Evolutionary conservation across 1,284 basidiomycete genomes (phyloP).

Genomic region (Sanghuangporus sanghuang): DNA sequence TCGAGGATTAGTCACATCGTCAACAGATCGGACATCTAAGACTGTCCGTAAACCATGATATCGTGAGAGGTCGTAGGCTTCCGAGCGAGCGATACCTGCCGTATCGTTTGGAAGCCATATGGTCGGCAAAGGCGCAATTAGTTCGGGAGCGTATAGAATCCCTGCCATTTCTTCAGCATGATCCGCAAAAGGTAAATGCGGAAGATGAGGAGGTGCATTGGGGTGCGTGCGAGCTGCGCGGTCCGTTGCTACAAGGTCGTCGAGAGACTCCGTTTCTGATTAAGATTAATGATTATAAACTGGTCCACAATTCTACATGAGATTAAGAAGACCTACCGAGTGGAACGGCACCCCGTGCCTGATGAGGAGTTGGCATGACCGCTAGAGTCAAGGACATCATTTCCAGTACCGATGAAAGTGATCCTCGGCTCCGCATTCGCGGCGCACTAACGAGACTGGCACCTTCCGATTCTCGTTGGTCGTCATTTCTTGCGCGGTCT

Average conservation of each 20-base stretch:
- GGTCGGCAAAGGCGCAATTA: conserved; percentile 67
- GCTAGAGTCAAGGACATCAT: conserved; percentile 77
- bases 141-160: conserved; percentile 75
- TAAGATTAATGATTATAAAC: background rate
- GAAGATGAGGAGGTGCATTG: conserved; percentile 69
- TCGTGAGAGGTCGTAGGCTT: conserved; percentile 64
- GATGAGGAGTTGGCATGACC: conserved; percentile 58
- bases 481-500: conserved; percentile 34
- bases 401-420: conserved; percentile 70
- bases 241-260: conserved; percentile 74
- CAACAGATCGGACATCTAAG: conserved; percentile 57
- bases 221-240: conserved; percentile 72
- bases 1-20: conserved; percentile 39
- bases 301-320: background rate
- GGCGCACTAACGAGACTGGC: conserved; percentile 48
- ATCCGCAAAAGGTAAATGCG: conserved; percentile 61
- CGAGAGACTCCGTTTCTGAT: conserved; percentile 65
- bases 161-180: conserved; percentile 71
- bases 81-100: conserved; percentile 63
- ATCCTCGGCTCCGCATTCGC: conserved; percentile 46
- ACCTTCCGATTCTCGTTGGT: conserved; percentile 36
- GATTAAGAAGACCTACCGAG: conserved; percentile 43
- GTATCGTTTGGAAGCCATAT: conserved; percentile 79
- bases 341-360: conserved; percentile 54
- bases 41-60: conserved; percentile 64